These are phyloP conservation scores for Hypoxylon perforatum DNA, from an alignment of 495 filamentous ascomycete species.

Conservation along the genomic window DNA sequence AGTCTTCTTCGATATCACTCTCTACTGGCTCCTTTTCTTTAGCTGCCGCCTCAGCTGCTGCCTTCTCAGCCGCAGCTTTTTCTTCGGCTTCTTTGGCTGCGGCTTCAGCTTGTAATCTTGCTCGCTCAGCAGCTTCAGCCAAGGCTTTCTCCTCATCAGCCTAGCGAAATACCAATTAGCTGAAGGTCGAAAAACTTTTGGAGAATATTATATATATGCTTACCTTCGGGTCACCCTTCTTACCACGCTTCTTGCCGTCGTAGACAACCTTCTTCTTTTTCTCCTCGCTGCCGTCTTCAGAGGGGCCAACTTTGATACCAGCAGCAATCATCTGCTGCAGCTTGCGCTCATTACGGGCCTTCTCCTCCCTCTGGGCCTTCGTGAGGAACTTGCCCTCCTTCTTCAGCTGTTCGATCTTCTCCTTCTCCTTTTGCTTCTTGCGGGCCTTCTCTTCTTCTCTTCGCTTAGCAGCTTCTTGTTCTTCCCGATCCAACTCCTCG, in stretches of 20 bases:
- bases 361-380: conserved; percentile 90
- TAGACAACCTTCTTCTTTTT: conserved; percentile 82
- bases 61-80: conserved; percentile 64
- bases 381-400: conserved; percentile 95
- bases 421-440: conserved; percentile 96
- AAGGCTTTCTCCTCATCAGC: conserved; percentile 75
- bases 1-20: conserved; percentile 78
- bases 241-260: conserved; percentile 79
- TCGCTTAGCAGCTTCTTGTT: conserved; percentile 65
- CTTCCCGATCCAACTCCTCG: conserved; percentile 73
- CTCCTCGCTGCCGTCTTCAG: conserved; percentile 67
- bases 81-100: conserved; percentile 69
- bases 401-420: conserved; percentile 94
- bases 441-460: conserved; percentile 75
- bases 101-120: conserved; percentile 71
- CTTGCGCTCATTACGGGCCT: conserved; percentile 83
- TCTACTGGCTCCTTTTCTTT: conserved; percentile 61
- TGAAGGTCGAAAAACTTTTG: not conserved
- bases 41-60: conserved; percentile 64
- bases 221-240: conserved; percentile 76
- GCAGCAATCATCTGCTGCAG: conserved; percentile 94
- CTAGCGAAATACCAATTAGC: conserved; percentile 42
- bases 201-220: conserved; percentile 12
- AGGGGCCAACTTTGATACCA: conserved; percentile 82
- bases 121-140: conserved; percentile 76